Percentiles rank a stretch among this genome's conserved stretches.
These are phyloP conservation scores for Rhynchosporium secalis DNA, from an alignment of 2,329 filamentous ascomycete genomes.

Conservation along the genomic window DNA sequence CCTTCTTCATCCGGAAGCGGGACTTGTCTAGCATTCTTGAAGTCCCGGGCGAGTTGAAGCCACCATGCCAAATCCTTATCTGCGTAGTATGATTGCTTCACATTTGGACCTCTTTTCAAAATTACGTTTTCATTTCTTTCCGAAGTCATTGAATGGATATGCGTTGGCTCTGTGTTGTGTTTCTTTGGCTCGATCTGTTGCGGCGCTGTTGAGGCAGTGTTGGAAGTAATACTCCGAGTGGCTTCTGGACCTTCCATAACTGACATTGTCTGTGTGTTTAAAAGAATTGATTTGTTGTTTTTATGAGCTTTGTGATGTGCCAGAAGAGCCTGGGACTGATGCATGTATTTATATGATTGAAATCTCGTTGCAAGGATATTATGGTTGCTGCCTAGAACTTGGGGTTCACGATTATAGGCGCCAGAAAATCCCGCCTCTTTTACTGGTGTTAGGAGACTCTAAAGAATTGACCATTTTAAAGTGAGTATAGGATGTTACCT, in stretches of 20 bases:
- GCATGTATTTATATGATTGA: neutral
- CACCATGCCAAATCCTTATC: constrained; percentile 24
- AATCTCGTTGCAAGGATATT: neutral
- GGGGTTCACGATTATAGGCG: neutral
- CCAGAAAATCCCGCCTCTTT: neutral
- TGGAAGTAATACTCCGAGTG: neutral
- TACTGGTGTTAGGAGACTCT: too few species aligned
- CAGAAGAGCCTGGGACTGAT: neutral
- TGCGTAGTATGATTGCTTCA: constrained; percentile 17
- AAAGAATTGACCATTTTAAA: too few species aligned
- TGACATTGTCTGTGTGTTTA: neutral
- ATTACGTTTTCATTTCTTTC: neutral
- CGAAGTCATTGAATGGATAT: too few species aligned
- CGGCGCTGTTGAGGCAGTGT: neutral
- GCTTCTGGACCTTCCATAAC: neutral
- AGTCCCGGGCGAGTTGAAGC: constrained; percentile 21
- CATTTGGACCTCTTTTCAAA: neutral
- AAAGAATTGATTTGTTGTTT: neutral
- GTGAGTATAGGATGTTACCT: too few species aligned
- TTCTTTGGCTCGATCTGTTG: neutral
- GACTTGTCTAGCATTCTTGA: constrained; percentile 17
- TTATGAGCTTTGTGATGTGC: neutral
- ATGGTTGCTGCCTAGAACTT: neutral
- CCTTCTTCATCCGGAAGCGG: constrained; percentile 20
- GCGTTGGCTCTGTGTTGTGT: neutral